Evolutionary conservation across 495 filamentous ascomycete genomes (phyloP).

Genomic region (Beverwykella pulmonaria): DNA sequence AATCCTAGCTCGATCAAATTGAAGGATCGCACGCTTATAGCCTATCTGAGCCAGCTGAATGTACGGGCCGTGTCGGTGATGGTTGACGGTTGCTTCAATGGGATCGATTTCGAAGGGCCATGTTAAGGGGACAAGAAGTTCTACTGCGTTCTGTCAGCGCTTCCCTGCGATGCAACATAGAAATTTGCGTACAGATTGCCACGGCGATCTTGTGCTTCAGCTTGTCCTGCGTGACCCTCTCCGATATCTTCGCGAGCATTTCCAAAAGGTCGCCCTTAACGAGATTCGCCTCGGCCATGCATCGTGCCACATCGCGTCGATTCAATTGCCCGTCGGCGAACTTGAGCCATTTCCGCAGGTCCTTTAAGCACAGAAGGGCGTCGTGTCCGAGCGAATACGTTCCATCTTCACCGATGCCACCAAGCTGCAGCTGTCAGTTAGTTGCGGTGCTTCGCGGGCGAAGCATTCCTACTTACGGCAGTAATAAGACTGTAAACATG

Average conservation of each 20-base stretch:
- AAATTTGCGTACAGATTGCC: constrained; percentile 63
- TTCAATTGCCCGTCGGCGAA: constrained; percentile 93
- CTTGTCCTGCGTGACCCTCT: constrained; percentile 55
- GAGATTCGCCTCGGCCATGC: constrained; percentile 89
- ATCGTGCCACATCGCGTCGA: constrained; percentile 92
- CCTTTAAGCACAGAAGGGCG: constrained; percentile 85
- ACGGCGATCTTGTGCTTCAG: constrained; percentile 78
- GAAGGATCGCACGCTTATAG: constrained; percentile 88
- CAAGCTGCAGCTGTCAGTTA: constrained; percentile 60
- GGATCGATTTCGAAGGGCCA: constrained; percentile 86
- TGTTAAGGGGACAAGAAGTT: constrained; percentile 90
- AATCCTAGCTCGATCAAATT: constrained; percentile 72
- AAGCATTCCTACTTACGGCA: constrained; percentile 66
- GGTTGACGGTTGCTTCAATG: constrained; percentile 84
- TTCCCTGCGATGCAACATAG: neutral
- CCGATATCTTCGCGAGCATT: constrained; percentile 64
- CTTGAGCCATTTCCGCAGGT: constrained; percentile 91
- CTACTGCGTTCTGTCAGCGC: constrained; percentile 54
- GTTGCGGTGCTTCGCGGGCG: constrained; percentile 1
- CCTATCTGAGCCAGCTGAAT: constrained; percentile 81
- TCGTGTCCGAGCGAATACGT: constrained; percentile 91
- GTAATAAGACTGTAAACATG: constrained; percentile 90
- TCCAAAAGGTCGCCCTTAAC: constrained; percentile 85
- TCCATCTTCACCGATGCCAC: constrained; percentile 81
- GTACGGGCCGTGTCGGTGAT: constrained; percentile 86